A percentile compares a stretch with the other conserved stretches of the same genome.
Conservation (phyloP, 148 eudicot species). For the Fallopia convolvulus region DNA sequence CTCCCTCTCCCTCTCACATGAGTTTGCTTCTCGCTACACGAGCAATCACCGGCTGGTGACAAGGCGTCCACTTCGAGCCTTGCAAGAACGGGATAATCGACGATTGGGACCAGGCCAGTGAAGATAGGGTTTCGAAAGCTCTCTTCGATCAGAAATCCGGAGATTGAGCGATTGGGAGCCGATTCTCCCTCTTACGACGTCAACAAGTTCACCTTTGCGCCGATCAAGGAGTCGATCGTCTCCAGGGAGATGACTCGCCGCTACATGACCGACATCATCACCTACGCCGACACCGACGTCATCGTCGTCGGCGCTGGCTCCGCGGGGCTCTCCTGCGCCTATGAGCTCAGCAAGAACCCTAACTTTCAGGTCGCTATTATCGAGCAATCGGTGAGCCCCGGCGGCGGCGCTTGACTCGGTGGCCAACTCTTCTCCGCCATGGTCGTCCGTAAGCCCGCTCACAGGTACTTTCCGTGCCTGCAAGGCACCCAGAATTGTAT, state of each 20-base stretch:
- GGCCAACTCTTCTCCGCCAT: conserved; percentile 93
- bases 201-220: conserved; percentile 45
- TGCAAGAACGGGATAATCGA: conserved; percentile 49
- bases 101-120: conserved; percentile 31
- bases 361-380: conserved; percentile 63
- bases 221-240: conserved; percentile 90
- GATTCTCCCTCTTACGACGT: conserved; percentile 48
- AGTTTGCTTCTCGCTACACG: conserved; percentile 15
- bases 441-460: conserved; percentile 95
- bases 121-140: conserved; percentile 28
- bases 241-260: conserved; percentile 89
- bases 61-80: conserved; percentile 64
- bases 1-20: too few species aligned
- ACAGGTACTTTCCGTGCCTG: conserved; percentile 12
- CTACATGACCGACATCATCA: conserved; percentile 93
- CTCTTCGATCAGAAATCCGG: conserved; percentile 29
- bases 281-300: conserved; percentile 87
- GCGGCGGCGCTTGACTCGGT: conserved; percentile 97
- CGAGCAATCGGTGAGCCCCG: conserved; percentile 94
- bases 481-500: too few species aligned
- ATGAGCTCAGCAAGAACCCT: conserved; percentile 86
- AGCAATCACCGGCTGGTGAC: conserved; percentile 35
- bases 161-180: too few species aligned
- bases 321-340: conserved; percentile 88
- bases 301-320: conserved; percentile 91